phyloP scores from a whole-genome alignment of 805 yeast genomes.

The Candida sakaeoensis region DNA sequence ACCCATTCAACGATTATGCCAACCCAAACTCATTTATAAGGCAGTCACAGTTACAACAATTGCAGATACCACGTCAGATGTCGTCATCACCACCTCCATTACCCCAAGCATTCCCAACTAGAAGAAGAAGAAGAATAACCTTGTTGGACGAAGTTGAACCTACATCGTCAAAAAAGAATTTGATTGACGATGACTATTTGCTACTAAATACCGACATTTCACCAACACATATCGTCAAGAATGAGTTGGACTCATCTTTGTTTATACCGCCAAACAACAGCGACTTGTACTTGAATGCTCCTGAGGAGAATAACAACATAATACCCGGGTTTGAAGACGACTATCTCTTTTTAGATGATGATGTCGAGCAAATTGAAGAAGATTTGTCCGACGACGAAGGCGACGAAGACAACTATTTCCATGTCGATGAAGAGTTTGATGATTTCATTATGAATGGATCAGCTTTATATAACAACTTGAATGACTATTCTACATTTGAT shows the following conservation, averaged over 20 bases:
- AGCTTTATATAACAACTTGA: constrained; percentile 28
- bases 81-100: constrained; percentile 8
- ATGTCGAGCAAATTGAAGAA: constrained; percentile 29
- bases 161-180: constrained; percentile 3
- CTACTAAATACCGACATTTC: constrained; percentile 40
- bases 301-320: constrained; percentile 6
- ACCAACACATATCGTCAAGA: constrained; percentile 32
- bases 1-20: constrained; percentile 40
- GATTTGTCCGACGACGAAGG: constrained; percentile 38
- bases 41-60: constrained; percentile 4
- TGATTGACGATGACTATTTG: constrained; percentile 30
- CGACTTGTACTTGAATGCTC: constrained; percentile 9
- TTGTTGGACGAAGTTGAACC: constrained; percentile 24
- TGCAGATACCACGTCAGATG: constrained; percentile 9
- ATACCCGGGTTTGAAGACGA: constrained; percentile 35
- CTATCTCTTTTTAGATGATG: constrained; percentile 26
- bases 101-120: constrained; percentile 12
- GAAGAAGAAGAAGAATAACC: constrained; percentile 31
- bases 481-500: constrained; percentile 7
- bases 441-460: constrained; percentile 18
- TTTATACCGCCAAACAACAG: constrained; percentile 21
- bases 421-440: constrained; percentile 34
- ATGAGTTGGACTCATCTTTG: constrained; percentile 23
- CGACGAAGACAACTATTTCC: constrained; percentile 37
- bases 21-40: constrained; percentile 31